Conservation (phyloP, 306 rosid species). For the Citrullus colocynthis region DNA sequence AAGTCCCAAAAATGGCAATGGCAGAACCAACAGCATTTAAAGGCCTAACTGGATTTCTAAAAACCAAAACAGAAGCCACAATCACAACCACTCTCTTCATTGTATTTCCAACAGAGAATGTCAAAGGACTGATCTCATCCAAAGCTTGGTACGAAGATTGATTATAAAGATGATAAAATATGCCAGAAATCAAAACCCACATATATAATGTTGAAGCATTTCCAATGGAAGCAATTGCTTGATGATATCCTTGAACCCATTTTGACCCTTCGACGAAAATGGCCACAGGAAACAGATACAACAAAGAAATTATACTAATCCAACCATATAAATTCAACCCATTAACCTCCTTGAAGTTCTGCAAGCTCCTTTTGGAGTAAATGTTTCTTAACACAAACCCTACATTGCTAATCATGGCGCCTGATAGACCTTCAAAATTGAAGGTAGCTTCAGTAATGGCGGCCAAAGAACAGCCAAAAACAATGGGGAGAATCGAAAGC, state of each 20-base stretch:
- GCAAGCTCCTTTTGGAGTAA: conserved; percentile 68
- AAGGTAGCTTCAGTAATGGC: conserved; percentile 84
- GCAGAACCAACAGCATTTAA: conserved; percentile 92
- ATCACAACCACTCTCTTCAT: conserved; percentile 97
- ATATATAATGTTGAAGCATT: conserved; percentile 57
- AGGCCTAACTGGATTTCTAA: conserved; percentile 77
- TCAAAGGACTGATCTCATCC: conserved; percentile 79
- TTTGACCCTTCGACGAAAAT: conserved; percentile 80
- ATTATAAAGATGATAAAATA: conserved; percentile 90
- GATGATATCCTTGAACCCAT: conserved; percentile 80
- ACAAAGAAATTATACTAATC: conserved; percentile 55
- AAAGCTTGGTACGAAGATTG: conserved; percentile 94
- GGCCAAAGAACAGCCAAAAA: conserved; percentile 77
- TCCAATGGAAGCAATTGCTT: conserved; percentile 55
- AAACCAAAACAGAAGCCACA: conserved; percentile 64
- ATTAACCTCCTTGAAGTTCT: conserved; percentile 71
- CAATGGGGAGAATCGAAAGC: conserved; percentile 86
- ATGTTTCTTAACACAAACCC: conserved; percentile 85
- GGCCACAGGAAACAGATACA: conserved; percentile 76
- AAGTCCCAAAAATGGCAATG: conserved; percentile 78
- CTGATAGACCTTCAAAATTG: conserved; percentile 68
- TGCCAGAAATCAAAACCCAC: conserved; percentile 77
- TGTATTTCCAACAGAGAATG: conserved; percentile 90
- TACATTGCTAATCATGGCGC: conserved; percentile 83
- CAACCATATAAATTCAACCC: conserved; percentile 83